Evolutionary conservation across 306 rosid species (phyloP).

Genomic region (Rubus parviflorus): DNA sequence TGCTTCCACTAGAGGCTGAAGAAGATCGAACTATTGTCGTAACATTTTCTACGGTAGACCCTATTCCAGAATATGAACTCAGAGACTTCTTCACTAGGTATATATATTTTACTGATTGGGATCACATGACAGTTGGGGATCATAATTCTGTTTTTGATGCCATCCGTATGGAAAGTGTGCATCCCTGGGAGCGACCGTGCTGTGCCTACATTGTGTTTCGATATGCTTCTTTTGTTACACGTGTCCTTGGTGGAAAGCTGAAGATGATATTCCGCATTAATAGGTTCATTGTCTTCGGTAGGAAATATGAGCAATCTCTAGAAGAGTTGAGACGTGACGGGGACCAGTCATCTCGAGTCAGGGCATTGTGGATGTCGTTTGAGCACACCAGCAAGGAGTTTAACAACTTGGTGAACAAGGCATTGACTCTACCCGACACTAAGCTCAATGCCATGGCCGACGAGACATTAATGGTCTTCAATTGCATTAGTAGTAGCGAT

Average conservation of each 20-base stretch:
- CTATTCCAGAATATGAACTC: neutral
- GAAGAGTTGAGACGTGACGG: neutral
- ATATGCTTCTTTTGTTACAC: neutral
- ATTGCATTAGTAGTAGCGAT: neutral
- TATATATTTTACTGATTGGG: neutral
- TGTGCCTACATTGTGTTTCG: neutral
- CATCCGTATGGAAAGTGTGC: neutral
- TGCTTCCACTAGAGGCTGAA: neutral
- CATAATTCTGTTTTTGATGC: neutral
- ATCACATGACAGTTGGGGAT: neutral
- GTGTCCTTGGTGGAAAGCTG: neutral
- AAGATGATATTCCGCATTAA: neutral
- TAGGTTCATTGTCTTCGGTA: neutral
- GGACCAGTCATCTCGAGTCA: neutral
- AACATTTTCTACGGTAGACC: neutral
- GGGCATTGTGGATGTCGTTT: neutral
- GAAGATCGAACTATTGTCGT: neutral
- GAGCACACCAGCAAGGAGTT: neutral
- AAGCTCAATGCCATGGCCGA: neutral
- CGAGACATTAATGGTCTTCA: neutral
- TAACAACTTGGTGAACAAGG: neutral
- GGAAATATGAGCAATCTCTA: neutral
- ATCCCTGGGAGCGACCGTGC: neutral
- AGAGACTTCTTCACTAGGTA: neutral
- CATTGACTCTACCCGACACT: neutral